phyloP scores from a whole-genome alignment of 1,139 yeast species.

The Zygoascus meyerae region DNA sequence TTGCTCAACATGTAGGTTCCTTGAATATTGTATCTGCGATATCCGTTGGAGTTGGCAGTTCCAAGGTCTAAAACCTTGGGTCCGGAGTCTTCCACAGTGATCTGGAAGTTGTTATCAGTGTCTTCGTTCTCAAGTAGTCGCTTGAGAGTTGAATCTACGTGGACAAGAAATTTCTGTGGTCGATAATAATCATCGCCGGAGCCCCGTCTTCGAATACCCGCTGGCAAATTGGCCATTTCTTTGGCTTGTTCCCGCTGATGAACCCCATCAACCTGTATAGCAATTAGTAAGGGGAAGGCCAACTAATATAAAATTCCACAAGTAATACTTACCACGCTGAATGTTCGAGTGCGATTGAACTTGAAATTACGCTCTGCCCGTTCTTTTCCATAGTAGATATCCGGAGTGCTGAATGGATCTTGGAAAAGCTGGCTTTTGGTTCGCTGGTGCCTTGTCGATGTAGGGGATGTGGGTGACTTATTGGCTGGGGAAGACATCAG shows the following conservation, averaged over 20 bases:
- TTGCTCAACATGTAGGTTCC: slow-evolving; percentile 93
- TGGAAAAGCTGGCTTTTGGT: slow-evolving; percentile 14
- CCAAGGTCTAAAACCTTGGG: slow-evolving; percentile 85
- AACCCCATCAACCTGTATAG: slow-evolving; percentile 14
- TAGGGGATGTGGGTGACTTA: background rate
- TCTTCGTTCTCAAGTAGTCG: slow-evolving; percentile 74
- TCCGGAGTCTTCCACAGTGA: slow-evolving; percentile 87
- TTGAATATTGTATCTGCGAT: slow-evolving; percentile 61
- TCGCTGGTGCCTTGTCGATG: background rate
- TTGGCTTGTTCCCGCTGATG: slow-evolving; percentile 14
- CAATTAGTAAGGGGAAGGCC: background rate
- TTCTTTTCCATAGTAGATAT: slow-evolving; percentile 62
- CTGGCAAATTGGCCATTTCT: slow-evolving; percentile 7
- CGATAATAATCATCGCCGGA: slow-evolving; percentile 46
- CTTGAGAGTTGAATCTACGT: slow-evolving; percentile 66
- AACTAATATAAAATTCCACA: no score
- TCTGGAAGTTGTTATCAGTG: slow-evolving; percentile 79
- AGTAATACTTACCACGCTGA: slow-evolving; percentile 21
- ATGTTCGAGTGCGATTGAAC: slow-evolving; percentile 25
- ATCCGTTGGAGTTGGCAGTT: slow-evolving; percentile 80
- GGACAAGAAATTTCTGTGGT: slow-evolving; percentile 62
- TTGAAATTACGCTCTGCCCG: slow-evolving; percentile 30
- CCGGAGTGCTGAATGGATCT: slow-evolving; percentile 65
- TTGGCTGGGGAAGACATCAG: no score
- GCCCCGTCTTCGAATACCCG: slow-evolving; percentile 13